phyloP scores from a whole-genome alignment of 78 protist species.

The Polysphondylium violaceum region DNA sequence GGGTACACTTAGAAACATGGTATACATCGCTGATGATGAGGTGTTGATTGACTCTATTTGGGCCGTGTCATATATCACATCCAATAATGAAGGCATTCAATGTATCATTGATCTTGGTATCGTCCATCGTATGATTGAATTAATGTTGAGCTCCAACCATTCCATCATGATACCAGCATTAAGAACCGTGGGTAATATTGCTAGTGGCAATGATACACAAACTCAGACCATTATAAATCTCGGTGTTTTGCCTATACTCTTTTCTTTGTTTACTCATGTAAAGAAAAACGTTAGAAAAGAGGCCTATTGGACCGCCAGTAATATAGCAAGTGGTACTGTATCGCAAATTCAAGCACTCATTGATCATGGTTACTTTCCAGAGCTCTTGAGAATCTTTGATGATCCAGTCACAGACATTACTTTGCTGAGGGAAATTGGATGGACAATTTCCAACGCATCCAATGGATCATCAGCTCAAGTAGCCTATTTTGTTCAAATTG shows the following conservation, averaged over 20 bases:
- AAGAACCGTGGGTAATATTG: slow-evolving; percentile 97
- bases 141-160: slow-evolving; percentile 50
- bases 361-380: slow-evolving; percentile 85
- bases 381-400: slow-evolving; percentile 77
- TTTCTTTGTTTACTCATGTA: not conserved
- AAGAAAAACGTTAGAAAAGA: slow-evolving; percentile 92
- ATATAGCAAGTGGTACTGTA: slow-evolving; percentile 96
- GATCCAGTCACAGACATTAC: slow-evolving; percentile 82
- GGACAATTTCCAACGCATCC: slow-evolving; percentile 97
- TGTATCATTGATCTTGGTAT: slow-evolving; percentile 87
- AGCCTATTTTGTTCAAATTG: not conserved
- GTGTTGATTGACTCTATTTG: slow-evolving; percentile 96
- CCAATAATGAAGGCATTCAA: slow-evolving; percentile 85
- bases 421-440: slow-evolving; percentile 93
- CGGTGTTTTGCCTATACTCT: slow-evolving; percentile 76
- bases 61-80: slow-evolving; percentile 96
- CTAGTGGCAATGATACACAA: slow-evolving; percentile 95
- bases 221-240: slow-evolving; percentile 92
- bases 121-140: slow-evolving; percentile 87
- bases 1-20: slow-evolving; percentile 61
- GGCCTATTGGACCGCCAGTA: slow-evolving; percentile 97
- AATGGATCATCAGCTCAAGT: not conserved
- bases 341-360: slow-evolving; percentile 93
- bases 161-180: slow-evolving; percentile 95
- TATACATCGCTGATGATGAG: slow-evolving; percentile 87